Evolutionary conservation across 257 asterid species (phyloP), one percentile per base, ranked within the genome.

Genomic region (Parsonsia alboflavescens): DNA sequence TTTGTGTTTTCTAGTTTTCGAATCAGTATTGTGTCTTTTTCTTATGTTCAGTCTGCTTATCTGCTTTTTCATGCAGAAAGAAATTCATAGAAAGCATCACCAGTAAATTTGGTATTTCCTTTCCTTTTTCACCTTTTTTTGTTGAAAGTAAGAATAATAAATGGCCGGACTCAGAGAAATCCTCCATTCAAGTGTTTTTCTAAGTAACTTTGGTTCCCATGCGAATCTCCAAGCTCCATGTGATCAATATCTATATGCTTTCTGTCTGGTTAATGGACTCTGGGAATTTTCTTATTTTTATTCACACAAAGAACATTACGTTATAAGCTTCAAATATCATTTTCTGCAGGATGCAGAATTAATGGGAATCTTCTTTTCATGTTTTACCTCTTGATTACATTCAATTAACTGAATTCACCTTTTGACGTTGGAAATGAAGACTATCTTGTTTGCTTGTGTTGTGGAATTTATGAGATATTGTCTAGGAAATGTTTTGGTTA

Each of bases 401-500:
- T 73, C 28, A 13, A 1, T 57, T 52, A 52, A n/a, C 58, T 17
- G 9, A 22, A 16, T 26, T 56, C 44, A 33, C 39, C 10, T 56
- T 72, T 56, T 54, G 15, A 16, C 16, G 28, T 2, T 13, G 16
- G 65, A 28, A 72, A 62, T 63, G 49, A 45, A 17, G 50, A 24
- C 45, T 44, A 28, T 68, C 56, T n/a, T 45, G 52, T 22, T 8
- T 49, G n/a, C 22, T 36, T 70, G 71, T 57, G 54, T 69, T 53
- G n/a, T 33, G 44, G 59, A 17, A 46, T 22, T 41, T 19, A 8
- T 48, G 46, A 26, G 53, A 5, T 45, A 3, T 1, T 33, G 39
- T 33, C 39, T 33, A 19, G 62, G 16, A 57, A n/a, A 26, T 77
- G 66, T 76, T 76, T 72, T 73, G 11, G 68, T 76, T 76, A 16